These are phyloP conservation scores for Solanum hybrid DNA, from an alignment of 305 asterid species.

Conservation along the genomic window DNA sequence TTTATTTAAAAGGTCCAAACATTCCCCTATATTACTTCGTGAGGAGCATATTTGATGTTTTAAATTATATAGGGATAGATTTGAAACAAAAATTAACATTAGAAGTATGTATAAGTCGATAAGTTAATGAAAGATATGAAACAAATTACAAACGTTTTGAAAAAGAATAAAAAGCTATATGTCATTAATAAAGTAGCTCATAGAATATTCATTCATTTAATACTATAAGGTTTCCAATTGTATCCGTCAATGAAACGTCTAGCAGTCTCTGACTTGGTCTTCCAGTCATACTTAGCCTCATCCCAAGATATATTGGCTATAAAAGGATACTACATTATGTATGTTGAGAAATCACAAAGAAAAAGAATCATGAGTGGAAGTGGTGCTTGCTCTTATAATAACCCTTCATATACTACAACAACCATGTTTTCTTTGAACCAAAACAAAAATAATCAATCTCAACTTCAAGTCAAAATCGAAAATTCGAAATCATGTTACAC, in stretches of 20 bases:
- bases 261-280: background rate
- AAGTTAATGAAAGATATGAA: accelerated
- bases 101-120: background rate
- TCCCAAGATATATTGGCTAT: background rate
- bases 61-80: background rate
- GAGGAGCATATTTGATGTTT: no score
- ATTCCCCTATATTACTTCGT: no score
- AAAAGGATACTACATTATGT: background rate
- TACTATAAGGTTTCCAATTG: background rate
- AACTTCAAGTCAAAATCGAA: background rate
- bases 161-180: no score
- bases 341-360: background rate
- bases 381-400: background rate
- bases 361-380: background rate
- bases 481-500: background rate
- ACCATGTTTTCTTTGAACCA: background rate
- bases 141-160: background rate
- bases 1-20: background rate
- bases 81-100: background rate
- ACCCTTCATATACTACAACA: background rate
- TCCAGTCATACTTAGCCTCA: background rate
- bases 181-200: background rate
- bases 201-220: background rate
- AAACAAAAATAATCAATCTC: background rate
- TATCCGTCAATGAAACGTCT: background rate